phyloP scores from a whole-genome alignment of 306 rosid species.

The Datisca glomerata region DNA sequence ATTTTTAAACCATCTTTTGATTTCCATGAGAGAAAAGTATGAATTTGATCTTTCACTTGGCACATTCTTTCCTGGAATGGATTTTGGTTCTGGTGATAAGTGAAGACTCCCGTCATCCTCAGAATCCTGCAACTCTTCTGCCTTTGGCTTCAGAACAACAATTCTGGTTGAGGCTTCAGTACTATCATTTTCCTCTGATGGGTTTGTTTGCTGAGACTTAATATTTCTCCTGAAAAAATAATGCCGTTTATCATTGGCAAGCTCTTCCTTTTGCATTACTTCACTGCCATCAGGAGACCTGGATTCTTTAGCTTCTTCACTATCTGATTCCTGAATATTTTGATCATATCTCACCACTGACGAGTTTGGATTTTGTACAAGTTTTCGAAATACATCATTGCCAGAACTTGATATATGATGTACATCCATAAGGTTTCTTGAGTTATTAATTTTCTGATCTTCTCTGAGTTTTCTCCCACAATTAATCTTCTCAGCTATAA shows the following conservation, averaged over 20 bases:
- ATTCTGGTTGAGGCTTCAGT: slow-evolving; percentile 48
- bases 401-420: slow-evolving; percentile 61
- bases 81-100: slow-evolving; percentile 26
- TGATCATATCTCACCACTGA: slow-evolving; percentile 46
- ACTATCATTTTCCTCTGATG: slow-evolving; percentile 22
- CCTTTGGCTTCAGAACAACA: slow-evolving; percentile 79
- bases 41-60: slow-evolving; percentile 46
- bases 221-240: slow-evolving; percentile 61
- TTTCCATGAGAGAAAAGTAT: slow-evolving; percentile 68
- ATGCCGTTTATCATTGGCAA: slow-evolving; percentile 44
- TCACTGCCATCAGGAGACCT: no score
- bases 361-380: slow-evolving; percentile 61
- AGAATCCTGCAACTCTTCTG: slow-evolving; percentile 23
- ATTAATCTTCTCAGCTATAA: slow-evolving; percentile 45
- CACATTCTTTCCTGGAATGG: slow-evolving; percentile 18
- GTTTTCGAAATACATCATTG: slow-evolving; percentile 51
- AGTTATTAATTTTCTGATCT: slow-evolving; percentile 46
- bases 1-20: slow-evolving; percentile 65
- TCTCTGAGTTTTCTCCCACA: slow-evolving; percentile 51
- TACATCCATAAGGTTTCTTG: slow-evolving; percentile 52
- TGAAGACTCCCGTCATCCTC: slow-evolving; percentile 22
- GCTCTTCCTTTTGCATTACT: slow-evolving; percentile 34
- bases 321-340: slow-evolving; percentile 32
- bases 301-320: no score
- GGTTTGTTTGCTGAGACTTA: slow-evolving; percentile 47